These are phyloP conservation scores for Starmera quercuum DNA, from an alignment of 805 yeast genomes.

Conservation along the genomic window DNA sequence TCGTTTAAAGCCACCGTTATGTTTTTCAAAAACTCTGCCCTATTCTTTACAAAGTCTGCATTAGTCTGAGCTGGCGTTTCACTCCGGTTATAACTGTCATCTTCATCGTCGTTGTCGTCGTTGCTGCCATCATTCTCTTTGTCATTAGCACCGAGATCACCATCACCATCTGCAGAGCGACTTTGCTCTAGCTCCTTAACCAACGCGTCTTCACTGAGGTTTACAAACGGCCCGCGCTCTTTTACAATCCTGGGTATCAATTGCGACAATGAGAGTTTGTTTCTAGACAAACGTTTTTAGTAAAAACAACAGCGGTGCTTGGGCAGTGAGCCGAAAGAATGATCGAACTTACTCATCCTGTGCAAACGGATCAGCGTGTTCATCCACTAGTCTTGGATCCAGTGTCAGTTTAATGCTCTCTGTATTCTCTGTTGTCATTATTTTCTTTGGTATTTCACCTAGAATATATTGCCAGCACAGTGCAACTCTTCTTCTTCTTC, in stretches of 20 bases:
- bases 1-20: conserved; percentile 76
- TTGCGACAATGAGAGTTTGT: conserved; percentile 39
- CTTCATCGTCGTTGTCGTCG: conserved; percentile 6
- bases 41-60: conserved; percentile 38
- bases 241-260: conserved; percentile 50
- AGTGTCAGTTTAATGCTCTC: conserved; percentile 10
- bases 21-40: conserved; percentile 42
- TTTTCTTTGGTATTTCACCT: too few relatives aligned
- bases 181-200: conserved; percentile 30
- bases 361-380: conserved; percentile 16
- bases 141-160: conserved; percentile 6
- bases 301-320: neutral
- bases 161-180: conserved; percentile 6
- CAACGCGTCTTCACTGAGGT: conserved; percentile 47
- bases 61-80: conserved; percentile 16
- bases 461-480: too few relatives aligned
- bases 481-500: too few relatives aligned
- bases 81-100: conserved; percentile 9
- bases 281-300: conserved; percentile 4
- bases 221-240: conserved; percentile 50
- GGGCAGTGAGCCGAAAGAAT: neutral
- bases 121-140: conserved; percentile 7
- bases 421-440: neutral
- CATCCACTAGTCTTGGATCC: conserved; percentile 17
- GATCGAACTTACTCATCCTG: conserved; percentile 16